A percentile compares a stretch with the other conserved stretches of the same genome.
Conservation (phyloP, 192 early-diverging fungal species). For the Coemansia sp. region DNA sequence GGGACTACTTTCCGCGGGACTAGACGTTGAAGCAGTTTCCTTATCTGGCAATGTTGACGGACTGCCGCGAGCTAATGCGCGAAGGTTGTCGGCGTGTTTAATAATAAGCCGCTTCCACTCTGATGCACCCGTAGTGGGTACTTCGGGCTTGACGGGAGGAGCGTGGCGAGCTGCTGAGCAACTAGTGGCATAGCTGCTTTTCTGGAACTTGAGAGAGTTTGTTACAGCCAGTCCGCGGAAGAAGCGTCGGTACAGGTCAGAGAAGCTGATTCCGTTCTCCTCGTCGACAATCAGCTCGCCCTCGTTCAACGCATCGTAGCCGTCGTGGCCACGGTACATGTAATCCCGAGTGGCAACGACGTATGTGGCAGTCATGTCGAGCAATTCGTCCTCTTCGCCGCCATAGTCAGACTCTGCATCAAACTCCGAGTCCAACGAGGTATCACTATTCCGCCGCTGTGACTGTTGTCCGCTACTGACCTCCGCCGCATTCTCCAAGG, state of each 20-base stretch:
- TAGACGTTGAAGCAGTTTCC: not conserved
- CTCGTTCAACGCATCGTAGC: slow-evolving; percentile 55
- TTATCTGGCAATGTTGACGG: not conserved
- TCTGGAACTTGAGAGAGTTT: slow-evolving; percentile 57
- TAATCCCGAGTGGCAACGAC: slow-evolving; percentile 63
- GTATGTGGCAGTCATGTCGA: slow-evolving; percentile 59
- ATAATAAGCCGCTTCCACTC: slow-evolving; percentile 41
- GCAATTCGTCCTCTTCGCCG: slow-evolving; percentile 44
- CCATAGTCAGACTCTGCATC: slow-evolving; percentile 38
- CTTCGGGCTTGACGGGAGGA: not conserved
- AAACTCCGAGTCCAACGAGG: slow-evolving; percentile 21
- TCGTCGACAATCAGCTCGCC: slow-evolving; percentile 62
- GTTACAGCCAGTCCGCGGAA: slow-evolving; percentile 64
- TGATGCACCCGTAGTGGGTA: not conserved
- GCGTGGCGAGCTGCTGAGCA: slow-evolving; percentile 30
- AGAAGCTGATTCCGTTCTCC: slow-evolving; percentile 63
- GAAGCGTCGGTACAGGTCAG: slow-evolving; percentile 60
- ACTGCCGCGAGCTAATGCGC: slow-evolving; percentile 20
- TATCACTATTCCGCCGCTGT: slow-evolving; percentile 10
- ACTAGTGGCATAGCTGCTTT: slow-evolving; percentile 25
- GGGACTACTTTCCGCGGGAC: not conserved
- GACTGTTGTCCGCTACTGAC: slow-evolving; percentile 10
- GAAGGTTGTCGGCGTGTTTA: slow-evolving; percentile 41
- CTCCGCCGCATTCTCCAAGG: slow-evolving; percentile 26
- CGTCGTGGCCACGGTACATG: slow-evolving; percentile 67